These are phyloP conservation scores for Neltuma alba DNA, from an alignment of 306 rosid species.

Conservation along the genomic window DNA sequence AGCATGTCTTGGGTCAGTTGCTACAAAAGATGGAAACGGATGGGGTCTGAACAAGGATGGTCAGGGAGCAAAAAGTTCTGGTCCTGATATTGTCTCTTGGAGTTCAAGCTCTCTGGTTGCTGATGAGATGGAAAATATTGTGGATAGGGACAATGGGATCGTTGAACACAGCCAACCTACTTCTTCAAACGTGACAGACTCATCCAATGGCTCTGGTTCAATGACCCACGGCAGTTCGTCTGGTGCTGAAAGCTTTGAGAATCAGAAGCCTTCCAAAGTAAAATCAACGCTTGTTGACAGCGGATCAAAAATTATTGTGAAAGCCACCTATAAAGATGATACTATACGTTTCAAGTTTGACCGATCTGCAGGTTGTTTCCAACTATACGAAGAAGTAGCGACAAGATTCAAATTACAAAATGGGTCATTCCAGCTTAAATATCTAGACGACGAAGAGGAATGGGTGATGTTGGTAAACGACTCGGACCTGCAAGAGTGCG, in stretches of 20 bases:
- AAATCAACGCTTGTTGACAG: constrained; percentile 47
- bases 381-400: constrained; percentile 77
- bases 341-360: constrained; percentile 83
- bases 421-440: constrained; percentile 83
- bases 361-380: constrained; percentile 65
- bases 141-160: constrained; percentile 44
- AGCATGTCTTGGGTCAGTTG: constrained; percentile 38
- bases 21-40: constrained; percentile 34
- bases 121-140: constrained; percentile 45
- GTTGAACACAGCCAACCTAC: constrained; percentile 58
- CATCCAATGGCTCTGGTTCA: constrained; percentile 63
- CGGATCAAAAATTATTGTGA: constrained; percentile 64
- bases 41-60: constrained; percentile 33
- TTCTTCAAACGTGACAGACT: constrained; percentile 74
- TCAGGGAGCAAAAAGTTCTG: constrained; percentile 40
- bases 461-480: constrained; percentile 92
- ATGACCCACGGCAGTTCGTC: constrained; percentile 60
- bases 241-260: constrained; percentile 71
- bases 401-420: constrained; percentile 70
- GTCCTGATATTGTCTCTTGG: constrained; percentile 37
- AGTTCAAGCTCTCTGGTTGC: constrained; percentile 56
- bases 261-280: constrained; percentile 47
- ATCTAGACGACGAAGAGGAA: constrained; percentile 90
- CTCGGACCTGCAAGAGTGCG: constrained; percentile 83
- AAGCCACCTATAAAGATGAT: constrained; percentile 79